phyloP scores from a whole-genome alignment of 2,329 filamentous ascomycete genomes.

The Colletotrichum liriopes region DNA sequence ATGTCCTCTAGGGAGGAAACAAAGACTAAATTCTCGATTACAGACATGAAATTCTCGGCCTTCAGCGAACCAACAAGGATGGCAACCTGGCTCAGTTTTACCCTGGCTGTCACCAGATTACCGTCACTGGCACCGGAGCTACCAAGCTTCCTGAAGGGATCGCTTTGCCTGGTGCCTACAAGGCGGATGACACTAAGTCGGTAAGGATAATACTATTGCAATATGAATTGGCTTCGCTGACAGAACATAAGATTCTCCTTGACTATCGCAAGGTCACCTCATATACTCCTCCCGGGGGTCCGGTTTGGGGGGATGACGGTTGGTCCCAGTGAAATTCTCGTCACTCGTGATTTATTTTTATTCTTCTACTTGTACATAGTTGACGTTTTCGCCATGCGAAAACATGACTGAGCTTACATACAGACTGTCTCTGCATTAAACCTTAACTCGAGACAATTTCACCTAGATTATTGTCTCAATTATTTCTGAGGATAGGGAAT shows the following conservation, averaged over 20 bases:
- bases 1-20: too few species aligned
- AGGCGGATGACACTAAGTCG: slow-evolving; percentile 44
- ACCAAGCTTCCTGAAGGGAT: slow-evolving; percentile 50
- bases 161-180: slow-evolving; percentile 46
- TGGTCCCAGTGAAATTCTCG: slow-evolving; percentile 32
- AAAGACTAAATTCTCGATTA: neutral
- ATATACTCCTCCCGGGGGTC: slow-evolving; percentile 47
- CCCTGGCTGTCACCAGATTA: slow-evolving; percentile 70
- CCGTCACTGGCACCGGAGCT: slow-evolving; percentile 65
- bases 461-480: too few species aligned
- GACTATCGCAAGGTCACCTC: slow-evolving; percentile 48
- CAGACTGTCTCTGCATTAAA: neutral
- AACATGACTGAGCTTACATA: neutral
- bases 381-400: neutral
- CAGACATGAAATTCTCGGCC: slow-evolving; percentile 68
- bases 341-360: neutral
- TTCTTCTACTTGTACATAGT: slow-evolving; percentile 21
- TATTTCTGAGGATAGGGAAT: too few species aligned
- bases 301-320: slow-evolving; percentile 43
- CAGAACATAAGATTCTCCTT: slow-evolving; percentile 45
- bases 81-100: slow-evolving; percentile 68
- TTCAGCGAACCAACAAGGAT: slow-evolving; percentile 65
- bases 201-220: neutral
- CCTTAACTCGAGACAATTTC: too few species aligned
- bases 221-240: neutral